Percentiles rank a stretch among this genome's conserved stretches.
Evolutionary conservation across 345 rosid species (phyloP).

Genomic region (Syzygium jambos): DNA sequence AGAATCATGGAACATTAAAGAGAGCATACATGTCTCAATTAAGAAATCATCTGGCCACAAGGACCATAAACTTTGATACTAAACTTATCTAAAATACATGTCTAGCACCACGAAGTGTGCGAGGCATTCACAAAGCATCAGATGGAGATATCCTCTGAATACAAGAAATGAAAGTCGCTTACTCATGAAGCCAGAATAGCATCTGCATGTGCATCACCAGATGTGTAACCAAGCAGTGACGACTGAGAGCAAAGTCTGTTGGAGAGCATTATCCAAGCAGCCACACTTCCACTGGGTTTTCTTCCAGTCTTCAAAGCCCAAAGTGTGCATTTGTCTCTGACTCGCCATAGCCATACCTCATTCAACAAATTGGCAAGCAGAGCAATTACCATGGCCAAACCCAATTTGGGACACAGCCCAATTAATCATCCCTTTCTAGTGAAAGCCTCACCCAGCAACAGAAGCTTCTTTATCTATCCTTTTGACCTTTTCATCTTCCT

Average conservation of each 20-base stretch:
- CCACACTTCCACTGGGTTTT: neutral
- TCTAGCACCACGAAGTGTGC: neutral
- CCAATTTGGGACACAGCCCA: neutral
- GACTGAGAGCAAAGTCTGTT: neutral
- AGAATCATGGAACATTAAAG: neutral
- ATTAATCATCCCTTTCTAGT: neutral
- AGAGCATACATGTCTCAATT: neutral
- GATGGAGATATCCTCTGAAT: neutral
- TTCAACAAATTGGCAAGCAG: neutral
- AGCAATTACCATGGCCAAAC: neutral
- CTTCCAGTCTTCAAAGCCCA: neutral
- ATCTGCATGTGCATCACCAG: neutral
- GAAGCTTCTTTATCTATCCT: neutral
- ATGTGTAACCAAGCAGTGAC: neutral
- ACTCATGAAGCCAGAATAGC: neutral
- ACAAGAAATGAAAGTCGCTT: neutral
- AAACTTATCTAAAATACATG: neutral
- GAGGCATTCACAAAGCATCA: neutral
- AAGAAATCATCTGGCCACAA: neutral
- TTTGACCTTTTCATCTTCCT: slow-evolving; percentile 2
- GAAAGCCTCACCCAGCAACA: neutral
- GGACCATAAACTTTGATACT: neutral
- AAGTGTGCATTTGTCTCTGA: neutral
- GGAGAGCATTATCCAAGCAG: neutral
- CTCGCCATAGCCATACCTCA: neutral